phyloP scores from a whole-genome alignment of 257 asterid genomes.

The Nemophila menziesii region DNA sequence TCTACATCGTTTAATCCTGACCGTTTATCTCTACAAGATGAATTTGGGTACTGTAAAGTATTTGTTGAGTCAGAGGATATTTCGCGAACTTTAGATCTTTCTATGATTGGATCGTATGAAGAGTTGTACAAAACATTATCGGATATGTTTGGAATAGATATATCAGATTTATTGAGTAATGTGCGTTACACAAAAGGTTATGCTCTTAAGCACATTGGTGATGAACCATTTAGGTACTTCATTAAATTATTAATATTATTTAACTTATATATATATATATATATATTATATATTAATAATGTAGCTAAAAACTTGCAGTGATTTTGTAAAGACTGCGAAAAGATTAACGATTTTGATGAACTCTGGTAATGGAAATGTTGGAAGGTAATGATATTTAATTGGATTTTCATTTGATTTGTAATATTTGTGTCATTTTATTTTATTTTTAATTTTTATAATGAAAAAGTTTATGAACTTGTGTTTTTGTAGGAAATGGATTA shows the following conservation, averaged over 20 bases:
- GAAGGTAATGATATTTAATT: conserved; percentile 33
- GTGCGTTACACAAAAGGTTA: conserved; percentile 51
- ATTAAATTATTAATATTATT: too few species aligned
- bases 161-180: conserved; percentile 39
- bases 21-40: conserved; percentile 25
- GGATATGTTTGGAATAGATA: conserved; percentile 60
- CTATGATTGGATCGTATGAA: conserved; percentile 66
- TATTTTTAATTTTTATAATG: neutral
- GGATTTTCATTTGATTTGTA: neutral
- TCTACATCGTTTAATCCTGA: conserved; percentile 18
- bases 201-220: conserved; percentile 58
- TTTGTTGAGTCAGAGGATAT: conserved; percentile 83
- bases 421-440: neutral
- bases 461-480: conserved; percentile 3
- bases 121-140: conserved; percentile 56
- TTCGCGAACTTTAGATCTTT: conserved; percentile 67
- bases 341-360: conserved; percentile 55
- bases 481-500: conserved; percentile 61
- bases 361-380: conserved; percentile 29
- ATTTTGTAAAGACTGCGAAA: conserved; percentile 51
- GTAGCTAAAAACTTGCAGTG: conserved; percentile 30
- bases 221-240: conserved; percentile 63
- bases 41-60: conserved; percentile 80
- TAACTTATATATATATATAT: neutral
- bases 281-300: neutral